Conservation (phyloP, 192 early-diverging fungal species). For the Coemansia sp. region DNA sequence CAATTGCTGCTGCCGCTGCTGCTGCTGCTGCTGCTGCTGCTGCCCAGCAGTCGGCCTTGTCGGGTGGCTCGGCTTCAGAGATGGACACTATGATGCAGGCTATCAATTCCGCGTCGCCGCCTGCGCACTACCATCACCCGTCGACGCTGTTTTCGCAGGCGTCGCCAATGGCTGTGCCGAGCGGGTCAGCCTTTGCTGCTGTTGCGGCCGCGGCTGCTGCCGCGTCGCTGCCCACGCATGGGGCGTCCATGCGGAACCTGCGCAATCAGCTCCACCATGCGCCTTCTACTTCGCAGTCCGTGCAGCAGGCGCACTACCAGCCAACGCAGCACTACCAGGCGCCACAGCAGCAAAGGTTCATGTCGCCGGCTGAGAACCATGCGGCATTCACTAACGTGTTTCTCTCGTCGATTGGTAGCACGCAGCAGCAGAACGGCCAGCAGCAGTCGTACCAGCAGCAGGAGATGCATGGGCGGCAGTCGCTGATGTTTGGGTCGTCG, state of each 20-base stretch:
- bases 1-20: neutral
- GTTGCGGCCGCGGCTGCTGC: constrained; percentile 3
- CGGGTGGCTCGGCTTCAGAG: neutral
- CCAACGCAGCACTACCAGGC: neutral
- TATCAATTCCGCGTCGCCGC: constrained; percentile 7
- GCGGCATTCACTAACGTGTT: neutral
- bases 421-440: neutral
- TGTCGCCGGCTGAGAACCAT: neutral
- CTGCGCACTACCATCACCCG: constrained; percentile 6
- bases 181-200: neutral
- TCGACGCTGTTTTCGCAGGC: neutral
- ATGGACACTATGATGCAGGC: constrained; percentile 7
- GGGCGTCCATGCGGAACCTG: neutral
- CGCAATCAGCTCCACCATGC: neutral
- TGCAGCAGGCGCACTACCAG: neutral
- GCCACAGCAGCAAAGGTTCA: constrained; percentile 1
- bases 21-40: neutral
- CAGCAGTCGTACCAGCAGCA: neutral
- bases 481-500: constrained; percentile 23
- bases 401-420: neutral
- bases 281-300: neutral
- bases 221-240: neutral
- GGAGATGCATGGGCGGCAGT: neutral
- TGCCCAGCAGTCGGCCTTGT: constrained; percentile 1
- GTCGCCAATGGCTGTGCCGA: neutral